Evolutionary conservation across 768 basidiomycete genomes (phyloP), one percentile per base, ranked within the genome.

Genomic region (Asterophora parasitica): DNA sequence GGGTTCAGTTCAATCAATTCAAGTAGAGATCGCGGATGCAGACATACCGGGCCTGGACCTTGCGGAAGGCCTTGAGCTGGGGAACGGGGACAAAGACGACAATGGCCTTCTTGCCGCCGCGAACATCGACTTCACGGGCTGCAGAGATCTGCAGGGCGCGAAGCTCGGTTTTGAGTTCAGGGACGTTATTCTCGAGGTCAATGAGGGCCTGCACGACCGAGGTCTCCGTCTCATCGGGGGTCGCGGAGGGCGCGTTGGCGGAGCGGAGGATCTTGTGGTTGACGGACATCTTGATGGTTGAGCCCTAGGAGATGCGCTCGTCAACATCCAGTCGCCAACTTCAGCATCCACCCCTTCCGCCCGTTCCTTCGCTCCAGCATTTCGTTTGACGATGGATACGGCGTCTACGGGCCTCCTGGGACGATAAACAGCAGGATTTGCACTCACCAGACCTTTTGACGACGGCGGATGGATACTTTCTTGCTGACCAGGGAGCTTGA

Each of bases 71-170:
- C 77, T 97, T 97, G 71, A 95, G 68, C 72, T 94, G 92, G 57
- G 95, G 93, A 42, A 95, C 87, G 48, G 96, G 96, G 39, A 98
- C 94, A 65, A 99, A 99, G 69, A 99, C 76, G 54, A 99, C 92
- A 61, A 99, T 94, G 44, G 96, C 96, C 79, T 98, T 99, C 78
- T 96, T 97, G 65, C 96, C 96, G 54, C 95, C 96, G 62, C 93
- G 91, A 60, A 98, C 94, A 66, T 99, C 96, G 58, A 99, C 89
- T 74, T 99, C 96, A 64, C 93, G 93, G 57, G 96, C 96, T 55
- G 94, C 91, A 58, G 92, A 95, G 73, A 99, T 97, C 66, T 97
- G 93, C 58, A 99, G 83, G 51, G 85, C 82, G 41, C 94, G 85
- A 55, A 99, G 85, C 77, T 99, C 96, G 49, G 79, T 65, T 84